Conservation (phyloP, 805 yeast genomes). For the Helenozyma rhizophorensis region DNA sequence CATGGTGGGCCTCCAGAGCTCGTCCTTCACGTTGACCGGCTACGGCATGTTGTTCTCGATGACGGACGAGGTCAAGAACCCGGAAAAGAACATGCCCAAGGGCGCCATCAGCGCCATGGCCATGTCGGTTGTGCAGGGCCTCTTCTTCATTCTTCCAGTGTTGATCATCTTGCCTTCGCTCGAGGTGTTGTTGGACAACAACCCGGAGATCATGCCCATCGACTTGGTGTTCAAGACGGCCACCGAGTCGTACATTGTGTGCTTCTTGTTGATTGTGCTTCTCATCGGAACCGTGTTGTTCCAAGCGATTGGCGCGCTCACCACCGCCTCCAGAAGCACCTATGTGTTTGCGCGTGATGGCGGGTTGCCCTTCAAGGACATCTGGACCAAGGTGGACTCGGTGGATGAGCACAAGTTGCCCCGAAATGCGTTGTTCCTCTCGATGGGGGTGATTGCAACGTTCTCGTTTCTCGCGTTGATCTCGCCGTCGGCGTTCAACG, state of each 20-base stretch:
- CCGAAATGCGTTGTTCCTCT: constrained; percentile 60
- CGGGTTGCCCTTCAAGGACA: constrained; percentile 61
- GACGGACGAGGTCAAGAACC: constrained; percentile 75
- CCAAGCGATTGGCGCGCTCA: constrained; percentile 74
- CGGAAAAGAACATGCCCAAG: constrained; percentile 70
- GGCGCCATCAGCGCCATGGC: constrained; percentile 66
- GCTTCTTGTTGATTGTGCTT: constrained; percentile 62
- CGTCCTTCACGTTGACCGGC: constrained; percentile 76
- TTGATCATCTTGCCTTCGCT: constrained; percentile 69
- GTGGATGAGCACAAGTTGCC: constrained; percentile 59
- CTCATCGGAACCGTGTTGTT: constrained; percentile 67
- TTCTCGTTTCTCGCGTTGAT: constrained; percentile 64
- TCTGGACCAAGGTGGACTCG: constrained; percentile 65
- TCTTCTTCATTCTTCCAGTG: constrained; percentile 68
- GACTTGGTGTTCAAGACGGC: constrained; percentile 70
- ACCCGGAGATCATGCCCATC: constrained; percentile 70
- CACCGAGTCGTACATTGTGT: constrained; percentile 63
- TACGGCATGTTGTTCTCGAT: constrained; percentile 78
- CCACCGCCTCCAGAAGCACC: constrained; percentile 80
- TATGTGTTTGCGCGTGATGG: constrained; percentile 81
- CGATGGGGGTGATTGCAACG: constrained; percentile 56
- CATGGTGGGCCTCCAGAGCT: constrained; percentile 71
- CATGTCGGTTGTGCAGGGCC: constrained; percentile 63
- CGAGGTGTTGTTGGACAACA: constrained; percentile 48
- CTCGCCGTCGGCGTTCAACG: constrained; percentile 73